Evolutionary conservation across 2,329 filamentous ascomycete genomes (phyloP).

Genomic region (Trichoderma aggressivum): DNA sequence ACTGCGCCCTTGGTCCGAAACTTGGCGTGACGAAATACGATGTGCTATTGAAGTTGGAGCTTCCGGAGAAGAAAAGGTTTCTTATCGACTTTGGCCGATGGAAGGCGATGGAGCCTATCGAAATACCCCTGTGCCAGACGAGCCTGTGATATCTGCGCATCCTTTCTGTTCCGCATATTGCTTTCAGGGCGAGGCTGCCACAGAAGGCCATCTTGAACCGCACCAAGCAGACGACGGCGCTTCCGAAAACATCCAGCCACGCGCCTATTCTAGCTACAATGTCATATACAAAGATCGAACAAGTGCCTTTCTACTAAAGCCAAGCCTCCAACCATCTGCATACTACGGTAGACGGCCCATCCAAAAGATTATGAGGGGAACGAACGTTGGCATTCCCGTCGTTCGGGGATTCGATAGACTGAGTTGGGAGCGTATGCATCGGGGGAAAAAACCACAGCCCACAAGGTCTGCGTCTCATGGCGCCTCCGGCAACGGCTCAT

Average conservation of each 20-base stretch:
- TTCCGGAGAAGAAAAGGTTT: slow-evolving; percentile 85
- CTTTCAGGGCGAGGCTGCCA: slow-evolving; percentile 56
- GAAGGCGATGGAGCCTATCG: slow-evolving; percentile 32
- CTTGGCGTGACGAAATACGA: slow-evolving; percentile 86
- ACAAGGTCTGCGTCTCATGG: slow-evolving; percentile 30
- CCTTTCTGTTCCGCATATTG: slow-evolving; percentile 59
- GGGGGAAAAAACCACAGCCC: slow-evolving; percentile 38
- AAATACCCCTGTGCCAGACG: slow-evolving; percentile 25
- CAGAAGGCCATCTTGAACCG: slow-evolving; percentile 48
- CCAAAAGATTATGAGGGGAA: slow-evolving; percentile 77
- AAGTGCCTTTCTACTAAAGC: slow-evolving; percentile 81
- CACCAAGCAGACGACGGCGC: slow-evolving; percentile 30
- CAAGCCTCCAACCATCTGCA: slow-evolving; percentile 76
- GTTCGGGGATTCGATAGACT: slow-evolving; percentile 81
- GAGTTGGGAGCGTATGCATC: slow-evolving; percentile 71
- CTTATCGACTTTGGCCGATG: slow-evolving; percentile 76
- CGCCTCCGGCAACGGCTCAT: slow-evolving; percentile 28
- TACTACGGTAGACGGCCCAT: slow-evolving; percentile 81
- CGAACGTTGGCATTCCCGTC: slow-evolving; percentile 81
- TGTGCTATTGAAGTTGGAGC: slow-evolving; percentile 90
- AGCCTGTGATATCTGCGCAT: slow-evolving; percentile 49
- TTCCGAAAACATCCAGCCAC: slow-evolving; percentile 44
- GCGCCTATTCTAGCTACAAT: slow-evolving; percentile 69
- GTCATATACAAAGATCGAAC: slow-evolving; percentile 79
- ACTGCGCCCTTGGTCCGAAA: slow-evolving; percentile 82